Percentiles rank a stretch among this genome's conserved stretches.
Evolutionary conservation across 495 filamentous ascomycete species (phyloP).

Genomic region (Neurospora pannonica): DNA sequence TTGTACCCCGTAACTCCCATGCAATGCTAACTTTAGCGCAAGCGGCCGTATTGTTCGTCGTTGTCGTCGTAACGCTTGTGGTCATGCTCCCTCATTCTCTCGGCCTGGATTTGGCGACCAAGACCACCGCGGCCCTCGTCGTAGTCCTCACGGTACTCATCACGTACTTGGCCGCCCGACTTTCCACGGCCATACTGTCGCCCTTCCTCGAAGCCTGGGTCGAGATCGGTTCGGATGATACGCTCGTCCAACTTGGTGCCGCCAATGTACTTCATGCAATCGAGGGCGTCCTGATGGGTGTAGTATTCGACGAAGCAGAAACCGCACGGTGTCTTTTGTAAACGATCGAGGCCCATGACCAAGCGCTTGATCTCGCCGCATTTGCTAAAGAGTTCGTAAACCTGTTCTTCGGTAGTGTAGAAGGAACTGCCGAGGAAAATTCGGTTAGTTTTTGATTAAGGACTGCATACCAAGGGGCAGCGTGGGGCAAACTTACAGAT

Average conservation of each 20-base stretch:
- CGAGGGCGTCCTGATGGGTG: conserved; percentile 88
- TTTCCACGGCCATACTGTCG: conserved; percentile 86
- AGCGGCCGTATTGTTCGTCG: conserved; percentile 28
- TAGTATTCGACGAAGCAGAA: conserved; percentile 99
- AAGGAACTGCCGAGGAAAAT: conserved; percentile 60
- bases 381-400: conserved; percentile 94
- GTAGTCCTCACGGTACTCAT: conserved; percentile 94
- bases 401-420: conserved; percentile 98
- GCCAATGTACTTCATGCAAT: conserved; percentile 97
- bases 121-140: conserved; percentile 85
- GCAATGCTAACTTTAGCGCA: conserved; percentile 25
- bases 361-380: conserved; percentile 96
- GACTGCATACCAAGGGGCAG: not conserved
- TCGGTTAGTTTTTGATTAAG: not conserved
- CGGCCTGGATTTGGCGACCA: conserved; percentile 53
- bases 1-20: not conserved
- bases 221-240: conserved; percentile 91
- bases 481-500: conserved; percentile 54
- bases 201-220: conserved; percentile 92
- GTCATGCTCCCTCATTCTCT: conserved; percentile 51
- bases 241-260: conserved; percentile 98
- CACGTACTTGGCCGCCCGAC: conserved; percentile 91
- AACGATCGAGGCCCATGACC: conserved; percentile 96
- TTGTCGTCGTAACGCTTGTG: conserved; percentile 37
- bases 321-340: conserved; percentile 94